Evolutionary conservation across 2,329 filamentous ascomycete genomes (phyloP).

Genomic region (Fusarium sp.): DNA sequence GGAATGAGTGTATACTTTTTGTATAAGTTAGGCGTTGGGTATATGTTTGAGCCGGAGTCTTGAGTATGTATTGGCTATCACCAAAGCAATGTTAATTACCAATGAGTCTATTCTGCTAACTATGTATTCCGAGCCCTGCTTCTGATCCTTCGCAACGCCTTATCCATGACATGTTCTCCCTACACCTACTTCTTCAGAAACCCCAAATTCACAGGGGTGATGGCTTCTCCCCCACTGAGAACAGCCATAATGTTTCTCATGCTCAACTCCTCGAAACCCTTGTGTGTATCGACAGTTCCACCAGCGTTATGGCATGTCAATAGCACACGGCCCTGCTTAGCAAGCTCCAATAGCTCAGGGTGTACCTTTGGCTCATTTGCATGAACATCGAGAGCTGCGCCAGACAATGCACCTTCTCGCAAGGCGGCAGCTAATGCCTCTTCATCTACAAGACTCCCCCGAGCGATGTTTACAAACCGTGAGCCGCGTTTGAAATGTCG

Average conservation of each 20-base stretch:
- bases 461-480: conserved; percentile 73
- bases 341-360: conserved; percentile 55
- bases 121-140: background rate
- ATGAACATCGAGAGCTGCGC: conserved; percentile 73
- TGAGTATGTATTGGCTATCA: conserved; percentile 19
- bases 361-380: conserved; percentile 68
- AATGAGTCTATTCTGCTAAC: background rate
- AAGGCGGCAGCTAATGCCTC: conserved; percentile 70
- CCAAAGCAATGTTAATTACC: background rate
- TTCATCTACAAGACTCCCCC: conserved; percentile 73
- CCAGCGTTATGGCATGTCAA: conserved; percentile 76
- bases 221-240: conserved; percentile 59
- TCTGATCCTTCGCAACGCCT: conserved; percentile 4
- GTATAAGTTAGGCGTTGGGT: conserved; percentile 17
- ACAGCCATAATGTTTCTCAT: conserved; percentile 75
- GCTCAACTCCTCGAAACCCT: conserved; percentile 73
- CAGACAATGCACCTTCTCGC: conserved; percentile 59
- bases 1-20: conserved; percentile 21
- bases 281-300: conserved; percentile 72
- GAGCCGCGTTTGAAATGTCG: conserved; percentile 63
- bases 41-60: conserved; percentile 33
- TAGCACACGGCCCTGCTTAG: conserved; percentile 59
- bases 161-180: background rate
- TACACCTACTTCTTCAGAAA: conserved; percentile 51
- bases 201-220: conserved; percentile 73